Conservation (phyloP, 345 rosid species). For the Punica granatum region DNA sequence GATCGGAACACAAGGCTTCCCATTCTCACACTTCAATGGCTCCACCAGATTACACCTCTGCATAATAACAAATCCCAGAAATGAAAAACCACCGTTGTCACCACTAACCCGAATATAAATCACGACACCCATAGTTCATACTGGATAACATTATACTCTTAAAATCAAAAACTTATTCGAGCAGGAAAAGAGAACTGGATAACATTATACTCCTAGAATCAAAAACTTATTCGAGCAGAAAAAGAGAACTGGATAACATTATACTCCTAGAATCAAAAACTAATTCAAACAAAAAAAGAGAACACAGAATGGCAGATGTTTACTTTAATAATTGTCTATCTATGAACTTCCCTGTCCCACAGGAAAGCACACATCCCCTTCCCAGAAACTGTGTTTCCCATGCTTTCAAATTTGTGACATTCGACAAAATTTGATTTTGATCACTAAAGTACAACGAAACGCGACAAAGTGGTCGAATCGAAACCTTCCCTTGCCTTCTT, state of each 20-base stretch:
- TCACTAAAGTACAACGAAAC: not conserved
- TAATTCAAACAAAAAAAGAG: too few relatives aligned
- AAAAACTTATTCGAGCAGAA: too few relatives aligned
- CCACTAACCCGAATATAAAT: not conserved
- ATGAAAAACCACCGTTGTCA: not conserved
- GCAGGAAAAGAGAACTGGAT: too few relatives aligned
- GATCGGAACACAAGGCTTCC: slow-evolving; percentile 40
- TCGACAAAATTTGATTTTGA: not conserved
- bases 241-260: too few relatives aligned
- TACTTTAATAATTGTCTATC: not conserved
- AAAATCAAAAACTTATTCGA: too few relatives aligned
- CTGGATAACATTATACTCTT: too few relatives aligned
- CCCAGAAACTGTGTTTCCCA: not conserved
- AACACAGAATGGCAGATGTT: not conserved
- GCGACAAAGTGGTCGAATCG: not conserved
- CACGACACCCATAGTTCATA: not conserved
- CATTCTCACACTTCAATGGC: slow-evolving; percentile 50
- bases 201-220: too few relatives aligned
- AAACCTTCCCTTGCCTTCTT: not conserved
- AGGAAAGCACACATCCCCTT: not conserved
- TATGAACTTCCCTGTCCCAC: not conserved
- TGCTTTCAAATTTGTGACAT: too few relatives aligned
- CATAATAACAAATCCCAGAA: not conserved
- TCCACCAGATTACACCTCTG: slow-evolving; percentile 63
- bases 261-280: too few relatives aligned